Conservation (phyloP, 169 alveolate species). For the Cytauxzoon felis region DNA sequence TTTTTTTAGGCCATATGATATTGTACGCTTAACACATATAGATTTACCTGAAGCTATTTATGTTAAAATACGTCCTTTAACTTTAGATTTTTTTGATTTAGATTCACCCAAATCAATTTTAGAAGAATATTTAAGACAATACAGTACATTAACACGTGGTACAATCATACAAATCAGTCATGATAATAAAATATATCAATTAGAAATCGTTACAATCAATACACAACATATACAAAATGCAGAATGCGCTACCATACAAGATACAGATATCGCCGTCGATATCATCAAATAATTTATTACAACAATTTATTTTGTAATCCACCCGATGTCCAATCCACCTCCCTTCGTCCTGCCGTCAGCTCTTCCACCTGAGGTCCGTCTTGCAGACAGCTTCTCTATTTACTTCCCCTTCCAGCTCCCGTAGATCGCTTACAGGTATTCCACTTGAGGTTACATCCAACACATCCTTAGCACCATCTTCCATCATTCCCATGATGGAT, state of each 20-base stretch:
- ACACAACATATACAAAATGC: constrained; percentile 33
- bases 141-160: constrained; percentile 48
- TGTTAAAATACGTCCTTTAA: constrained; percentile 34
- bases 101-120: constrained; percentile 37
- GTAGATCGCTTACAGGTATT: no score
- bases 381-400: no score
- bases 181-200: constrained; percentile 25
- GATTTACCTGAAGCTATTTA: constrained; percentile 36
- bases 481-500: no score
- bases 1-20: constrained; percentile 41
- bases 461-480: no score
- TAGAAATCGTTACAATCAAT: constrained; percentile 29
- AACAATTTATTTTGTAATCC: background rate
- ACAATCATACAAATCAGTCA: constrained; percentile 49
- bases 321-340: no score
- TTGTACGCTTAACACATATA: constrained; percentile 32
- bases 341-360: no score
- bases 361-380: no score
- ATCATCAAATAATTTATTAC: constrained; percentile 13
- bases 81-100: constrained; percentile 28
- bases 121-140: constrained; percentile 59
- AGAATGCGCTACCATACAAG: constrained; percentile 62
- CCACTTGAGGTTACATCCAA: no score
- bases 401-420: no score
- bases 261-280: constrained; percentile 51